phyloP scores from a whole-genome alignment of 2,329 filamentous ascomycete genomes.

The Colletotrichum magnum region DNA sequence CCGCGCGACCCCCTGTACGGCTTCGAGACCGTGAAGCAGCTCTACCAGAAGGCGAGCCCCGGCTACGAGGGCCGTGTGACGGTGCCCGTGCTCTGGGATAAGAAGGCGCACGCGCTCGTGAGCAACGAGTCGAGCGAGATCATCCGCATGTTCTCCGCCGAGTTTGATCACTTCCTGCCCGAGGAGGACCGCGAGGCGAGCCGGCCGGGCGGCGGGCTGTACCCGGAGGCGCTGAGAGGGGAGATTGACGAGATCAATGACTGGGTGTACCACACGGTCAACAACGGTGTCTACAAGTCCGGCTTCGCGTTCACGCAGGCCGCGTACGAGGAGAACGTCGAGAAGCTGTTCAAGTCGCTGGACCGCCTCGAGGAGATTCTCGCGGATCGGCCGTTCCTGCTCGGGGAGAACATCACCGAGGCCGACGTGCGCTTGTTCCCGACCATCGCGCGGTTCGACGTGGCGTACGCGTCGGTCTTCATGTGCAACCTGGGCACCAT shows the following conservation, averaged over 20 bases:
- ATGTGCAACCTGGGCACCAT: constrained; percentile 75
- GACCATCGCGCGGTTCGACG: constrained; percentile 78
- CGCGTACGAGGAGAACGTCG: constrained; percentile 75
- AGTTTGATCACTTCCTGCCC: constrained; percentile 75
- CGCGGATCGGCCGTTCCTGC: constrained; percentile 68
- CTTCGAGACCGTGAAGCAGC: constrained; percentile 76
- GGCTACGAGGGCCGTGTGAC: constrained; percentile 80
- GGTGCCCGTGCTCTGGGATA: constrained; percentile 81
- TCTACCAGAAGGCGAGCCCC: constrained; percentile 79
- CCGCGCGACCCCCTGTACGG: constrained; percentile 73
- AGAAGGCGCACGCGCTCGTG: constrained; percentile 78
- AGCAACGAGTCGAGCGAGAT: constrained; percentile 90
- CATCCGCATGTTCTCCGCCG: constrained; percentile 84
- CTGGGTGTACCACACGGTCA: constrained; percentile 73
- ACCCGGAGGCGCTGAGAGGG: constrained; percentile 64
- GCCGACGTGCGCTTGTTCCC: constrained; percentile 78
- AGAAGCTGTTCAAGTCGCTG: constrained; percentile 73
- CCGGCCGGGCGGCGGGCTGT: constrained; percentile 67
- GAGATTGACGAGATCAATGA: constrained; percentile 77
- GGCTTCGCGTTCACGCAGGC: constrained; percentile 78
- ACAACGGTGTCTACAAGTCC: constrained; percentile 66
- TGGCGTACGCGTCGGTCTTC: constrained; percentile 77
- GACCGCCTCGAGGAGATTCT: constrained; percentile 75
- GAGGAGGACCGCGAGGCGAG: constrained; percentile 65
- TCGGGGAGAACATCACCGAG: constrained; percentile 76